Base-by-base conservation (phyloP, 2,329 filamentous ascomycete genomes). In the Diaporthe australafricana region DNA sequence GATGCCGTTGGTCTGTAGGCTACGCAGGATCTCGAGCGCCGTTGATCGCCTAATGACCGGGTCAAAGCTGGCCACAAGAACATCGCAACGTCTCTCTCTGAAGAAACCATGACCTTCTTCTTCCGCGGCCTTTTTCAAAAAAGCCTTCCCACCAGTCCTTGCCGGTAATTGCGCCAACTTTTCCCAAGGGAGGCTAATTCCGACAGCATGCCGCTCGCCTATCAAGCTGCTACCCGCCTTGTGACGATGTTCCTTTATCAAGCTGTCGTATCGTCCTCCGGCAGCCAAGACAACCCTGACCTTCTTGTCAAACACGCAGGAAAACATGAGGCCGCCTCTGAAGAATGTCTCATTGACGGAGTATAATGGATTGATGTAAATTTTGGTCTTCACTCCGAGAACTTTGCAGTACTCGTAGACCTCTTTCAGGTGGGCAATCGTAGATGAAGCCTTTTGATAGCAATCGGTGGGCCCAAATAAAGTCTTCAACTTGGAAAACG, bases 261-360 rank as follows among this genome's bases (percentile, higher is more conserved):
- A 84, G 60, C 91, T 90, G 80, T 99, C 97, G 79, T 99, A 99
- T 62, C 96, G 90, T 2, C 96, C 96, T 65, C 97, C 96, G 40
- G 95, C 96, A 7, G 96, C 96, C 78, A 98, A 94, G 0, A 98
- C 94, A 76, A 96, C 93, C 76, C 89, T 91, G 73, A 92, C 89
- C 79, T 94, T 97, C 74, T 89, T 91, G 79, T 98, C 96, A 75
- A 95, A 94, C 2, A 98, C 84, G 77, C 95, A 98, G 73, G 97
- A 94, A 79, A 99, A 98, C 53, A 98, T 85, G 35, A 98, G 86
- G 9, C 95, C 95, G 1, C 93, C 93, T 22, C 89, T 86, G 81
- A 96, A 99, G 79, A 98, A 98, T 70, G 92, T 93, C 79, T 98
- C 95, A 78, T 97, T 97, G 78, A 97, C 89, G 80, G 94, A 97